These are phyloP conservation scores for Fusarium nanum DNA, from an alignment of 2,329 filamentous ascomycete genomes.

Conservation along the genomic window DNA sequence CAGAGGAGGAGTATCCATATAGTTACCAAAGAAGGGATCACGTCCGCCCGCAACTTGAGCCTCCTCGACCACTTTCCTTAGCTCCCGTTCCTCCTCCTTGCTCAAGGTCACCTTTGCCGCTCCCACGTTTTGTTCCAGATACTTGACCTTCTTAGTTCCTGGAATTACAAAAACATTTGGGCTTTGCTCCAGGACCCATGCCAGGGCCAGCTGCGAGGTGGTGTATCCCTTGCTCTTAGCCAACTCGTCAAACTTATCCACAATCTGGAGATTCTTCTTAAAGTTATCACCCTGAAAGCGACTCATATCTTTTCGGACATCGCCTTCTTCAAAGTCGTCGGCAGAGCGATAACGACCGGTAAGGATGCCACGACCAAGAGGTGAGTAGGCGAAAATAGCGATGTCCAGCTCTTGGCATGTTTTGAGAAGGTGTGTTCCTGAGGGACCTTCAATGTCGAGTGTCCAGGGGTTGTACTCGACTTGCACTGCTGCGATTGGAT, in stretches of 20 bases:
- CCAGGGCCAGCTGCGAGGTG: conserved; percentile 68
- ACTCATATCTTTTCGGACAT: conserved; percentile 28
- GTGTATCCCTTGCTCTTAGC: conserved; percentile 65
- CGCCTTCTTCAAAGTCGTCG: conserved; percentile 57
- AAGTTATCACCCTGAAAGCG: conserved; percentile 47
- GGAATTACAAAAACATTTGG: conserved; percentile 70
- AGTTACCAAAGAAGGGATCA: conserved; percentile 37
- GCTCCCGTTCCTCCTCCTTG: conserved; percentile 50
- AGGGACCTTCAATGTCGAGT: conserved; percentile 68
- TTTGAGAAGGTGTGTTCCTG: conserved; percentile 59
- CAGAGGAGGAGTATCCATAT: conserved; percentile 34
- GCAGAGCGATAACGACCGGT: conserved; percentile 60
- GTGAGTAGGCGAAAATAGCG: conserved; percentile 67
- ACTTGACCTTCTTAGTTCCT: conserved; percentile 60
- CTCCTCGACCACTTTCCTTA: conserved; percentile 48
- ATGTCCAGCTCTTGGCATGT: conserved; percentile 68
- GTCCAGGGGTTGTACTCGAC: conserved; percentile 67
- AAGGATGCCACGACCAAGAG: conserved; percentile 69
- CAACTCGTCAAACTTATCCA: conserved; percentile 53
- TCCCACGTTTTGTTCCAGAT: conserved; percentile 59
- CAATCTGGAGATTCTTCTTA: conserved; percentile 64
- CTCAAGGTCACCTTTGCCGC: conserved; percentile 50
- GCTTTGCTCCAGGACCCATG: conserved; percentile 72
- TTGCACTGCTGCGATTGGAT: conserved; percentile 63
- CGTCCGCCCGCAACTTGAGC: conserved; percentile 46